Conservation (phyloP, 2,329 filamentous ascomycete species). For the Penicillium sp. region DNA sequence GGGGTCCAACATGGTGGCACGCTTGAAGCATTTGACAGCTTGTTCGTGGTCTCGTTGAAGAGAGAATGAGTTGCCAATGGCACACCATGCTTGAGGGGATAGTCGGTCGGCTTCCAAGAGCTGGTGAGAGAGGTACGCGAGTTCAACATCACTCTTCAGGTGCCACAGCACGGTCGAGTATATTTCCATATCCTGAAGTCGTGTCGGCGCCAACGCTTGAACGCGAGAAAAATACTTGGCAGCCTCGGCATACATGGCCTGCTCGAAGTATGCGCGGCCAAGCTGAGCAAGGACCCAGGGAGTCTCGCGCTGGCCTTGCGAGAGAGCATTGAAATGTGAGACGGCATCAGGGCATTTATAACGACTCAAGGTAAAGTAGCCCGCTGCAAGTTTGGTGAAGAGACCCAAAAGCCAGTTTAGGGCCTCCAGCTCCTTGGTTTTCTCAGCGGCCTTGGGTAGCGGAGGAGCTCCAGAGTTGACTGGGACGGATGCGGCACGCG, state of each 20-base stretch:
- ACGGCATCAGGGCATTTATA: constrained; percentile 81
- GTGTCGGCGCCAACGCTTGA: constrained; percentile 76
- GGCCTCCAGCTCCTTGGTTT: constrained; percentile 72
- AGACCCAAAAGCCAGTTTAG: constrained; percentile 78
- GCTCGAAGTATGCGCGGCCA: constrained; percentile 89
- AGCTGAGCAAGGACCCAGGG: constrained; percentile 93
- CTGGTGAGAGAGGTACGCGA: constrained; percentile 90
- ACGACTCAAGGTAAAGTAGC: constrained; percentile 76
- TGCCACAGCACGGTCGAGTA: constrained; percentile 99
- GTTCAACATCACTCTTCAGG: constrained; percentile 85
- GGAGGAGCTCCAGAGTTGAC: constrained; percentile 28
- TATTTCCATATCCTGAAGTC: constrained; percentile 93
- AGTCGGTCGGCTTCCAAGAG: constrained; percentile 84
- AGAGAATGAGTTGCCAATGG: constrained; percentile 92
- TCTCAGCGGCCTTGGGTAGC: constrained; percentile 52
- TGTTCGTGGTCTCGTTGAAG: constrained; percentile 91
- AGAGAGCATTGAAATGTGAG: constrained; percentile 71
- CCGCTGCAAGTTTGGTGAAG: constrained; percentile 78
- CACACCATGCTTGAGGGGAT: constrained; percentile 94
- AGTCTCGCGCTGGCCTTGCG: constrained; percentile 78
- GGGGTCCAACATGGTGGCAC: constrained; percentile 86
- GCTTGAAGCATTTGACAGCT: constrained; percentile 90
- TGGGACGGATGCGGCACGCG: constrained; percentile 42
- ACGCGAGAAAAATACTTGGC: constrained; percentile 84
- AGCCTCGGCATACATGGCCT: constrained; percentile 81